These are phyloP conservation scores for Cyanodermella asteris DNA, from an alignment of 2,329 filamentous ascomycete genomes.

Conservation along the genomic window DNA sequence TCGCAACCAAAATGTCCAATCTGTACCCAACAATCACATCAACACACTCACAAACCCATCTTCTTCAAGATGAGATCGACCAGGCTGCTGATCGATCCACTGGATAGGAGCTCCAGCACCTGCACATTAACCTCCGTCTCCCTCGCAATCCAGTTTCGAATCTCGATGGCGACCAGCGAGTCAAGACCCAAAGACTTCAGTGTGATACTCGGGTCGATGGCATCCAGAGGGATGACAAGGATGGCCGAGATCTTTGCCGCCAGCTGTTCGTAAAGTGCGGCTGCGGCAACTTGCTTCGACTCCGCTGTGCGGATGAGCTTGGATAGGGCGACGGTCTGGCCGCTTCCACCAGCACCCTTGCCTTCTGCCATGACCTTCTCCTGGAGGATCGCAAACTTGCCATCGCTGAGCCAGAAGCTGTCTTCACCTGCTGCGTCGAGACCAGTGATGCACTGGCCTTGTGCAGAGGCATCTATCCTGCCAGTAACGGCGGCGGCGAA, in stretches of 20 bases:
- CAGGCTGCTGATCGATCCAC: constrained; percentile 1
- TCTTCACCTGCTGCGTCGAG: constrained; percentile 8
- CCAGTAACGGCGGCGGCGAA: constrained; percentile 1
- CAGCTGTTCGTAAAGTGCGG: constrained; percentile 12
- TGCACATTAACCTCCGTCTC: constrained; percentile 5
- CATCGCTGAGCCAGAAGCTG: constrained; percentile 30
- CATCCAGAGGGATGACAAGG: constrained; percentile 1
- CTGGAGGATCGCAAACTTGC: constrained; percentile 30
- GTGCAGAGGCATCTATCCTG: neutral
- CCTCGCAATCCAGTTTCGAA: constrained; percentile 6
- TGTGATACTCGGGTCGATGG: constrained; percentile 6
- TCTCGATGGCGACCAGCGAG: constrained; percentile 8
- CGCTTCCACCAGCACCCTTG: too few species aligned
- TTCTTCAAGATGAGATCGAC: too few species aligned
- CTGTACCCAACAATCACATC: too few species aligned
- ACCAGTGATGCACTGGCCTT: constrained; percentile 1
- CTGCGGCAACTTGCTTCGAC: constrained; percentile 16
- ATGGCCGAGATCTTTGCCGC: constrained; percentile 1
- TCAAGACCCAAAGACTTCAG: too few species aligned
- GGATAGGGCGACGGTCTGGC: too few species aligned
- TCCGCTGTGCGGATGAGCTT: too few species aligned
- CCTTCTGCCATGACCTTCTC: constrained; percentile 16
- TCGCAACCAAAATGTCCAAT: too few species aligned
- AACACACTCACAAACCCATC: too few species aligned
- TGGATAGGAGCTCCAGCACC: constrained; percentile 6